Evolutionary conservation across 164 flowering plant species (phyloP).

Genomic region (Saururus chinensis): DNA sequence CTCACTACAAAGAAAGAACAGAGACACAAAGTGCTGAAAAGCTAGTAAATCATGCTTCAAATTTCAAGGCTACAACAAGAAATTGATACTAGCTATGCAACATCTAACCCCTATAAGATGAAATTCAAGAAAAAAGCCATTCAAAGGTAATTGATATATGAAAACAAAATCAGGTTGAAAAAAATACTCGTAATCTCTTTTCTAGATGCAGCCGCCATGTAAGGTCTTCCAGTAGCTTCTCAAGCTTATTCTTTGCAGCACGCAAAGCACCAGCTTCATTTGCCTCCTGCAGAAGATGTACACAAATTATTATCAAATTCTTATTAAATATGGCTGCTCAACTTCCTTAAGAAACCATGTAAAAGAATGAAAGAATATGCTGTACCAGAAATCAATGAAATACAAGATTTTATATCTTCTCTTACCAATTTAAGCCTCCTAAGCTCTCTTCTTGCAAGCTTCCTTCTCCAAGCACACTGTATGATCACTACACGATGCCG

Average conservation of each 20-base stretch:
- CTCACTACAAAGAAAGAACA: too few relatives aligned
- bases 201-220: constrained; percentile 88
- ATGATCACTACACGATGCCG: constrained; percentile 50
- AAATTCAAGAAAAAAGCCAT: neutral
- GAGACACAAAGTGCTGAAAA: too few relatives aligned
- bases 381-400: too few relatives aligned
- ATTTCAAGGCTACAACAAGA: too few relatives aligned
- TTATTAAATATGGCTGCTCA: neutral
- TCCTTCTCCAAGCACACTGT: constrained; percentile 88
- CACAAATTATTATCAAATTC: constrained; percentile 1
- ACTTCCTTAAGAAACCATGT: neutral
- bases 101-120: neutral
- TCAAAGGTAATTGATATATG: neutral
- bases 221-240: constrained; percentile 90
- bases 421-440: constrained; percentile 67
- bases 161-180: constrained; percentile 1
- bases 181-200: constrained; percentile 73
- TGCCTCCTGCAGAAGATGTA: constrained; percentile 53
- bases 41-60: too few relatives aligned
- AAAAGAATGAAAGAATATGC: too few relatives aligned
- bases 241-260: constrained; percentile 88
- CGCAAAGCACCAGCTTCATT: constrained; percentile 98
- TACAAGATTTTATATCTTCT: neutral
- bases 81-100: neutral
- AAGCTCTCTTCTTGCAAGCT: constrained; percentile 68